phyloP scores from a whole-genome alignment of 345 rosid species.

The Combretum micranthum region DNA sequence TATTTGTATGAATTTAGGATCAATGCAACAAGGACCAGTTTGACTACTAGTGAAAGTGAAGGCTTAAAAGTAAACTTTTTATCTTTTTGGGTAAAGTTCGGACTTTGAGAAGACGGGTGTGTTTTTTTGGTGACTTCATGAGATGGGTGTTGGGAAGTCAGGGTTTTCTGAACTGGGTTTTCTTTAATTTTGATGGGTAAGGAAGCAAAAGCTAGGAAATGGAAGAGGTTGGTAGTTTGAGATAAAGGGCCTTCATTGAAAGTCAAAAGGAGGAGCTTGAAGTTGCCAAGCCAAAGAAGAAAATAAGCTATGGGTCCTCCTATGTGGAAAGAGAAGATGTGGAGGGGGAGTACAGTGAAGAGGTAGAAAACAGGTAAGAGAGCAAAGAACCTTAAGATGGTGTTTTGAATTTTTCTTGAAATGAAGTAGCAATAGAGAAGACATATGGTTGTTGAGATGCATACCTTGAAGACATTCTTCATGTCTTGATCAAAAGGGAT shows the following conservation, averaged over 20 bases:
- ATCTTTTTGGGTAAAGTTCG: background rate
- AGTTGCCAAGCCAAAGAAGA: conserved; percentile 52
- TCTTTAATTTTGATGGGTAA: conserved; percentile 41
- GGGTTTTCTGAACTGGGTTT: no score
- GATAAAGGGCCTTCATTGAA: conserved; percentile 53
- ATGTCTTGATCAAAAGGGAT: no score
- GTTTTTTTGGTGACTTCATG: conserved; percentile 3
- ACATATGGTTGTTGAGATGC: conserved; percentile 30
- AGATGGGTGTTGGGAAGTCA: conserved; percentile 3
- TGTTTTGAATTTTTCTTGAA: conserved; percentile 33
- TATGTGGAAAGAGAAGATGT: conserved; percentile 27
- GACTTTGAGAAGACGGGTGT: background rate
- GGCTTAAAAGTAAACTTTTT: background rate
- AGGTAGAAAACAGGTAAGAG: conserved; percentile 35
- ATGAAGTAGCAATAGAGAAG: conserved; percentile 42
- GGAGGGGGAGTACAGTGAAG: conserved; percentile 45
- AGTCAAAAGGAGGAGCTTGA: conserved; percentile 63
- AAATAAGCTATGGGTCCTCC: conserved; percentile 30
- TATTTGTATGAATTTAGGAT: conserved; percentile 28
- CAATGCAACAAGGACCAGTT: conserved; percentile 21
- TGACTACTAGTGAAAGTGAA: conserved; percentile 21
- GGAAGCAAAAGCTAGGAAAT: conserved; percentile 49
- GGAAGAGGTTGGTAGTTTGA: conserved; percentile 30
- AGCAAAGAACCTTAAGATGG: conserved; percentile 37
- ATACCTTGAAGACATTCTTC: conserved; percentile 34